Base-by-base conservation (phyloP, 1,284 basidiomycete genomes). In the Mycosarcoma mackinlayi region DNA sequence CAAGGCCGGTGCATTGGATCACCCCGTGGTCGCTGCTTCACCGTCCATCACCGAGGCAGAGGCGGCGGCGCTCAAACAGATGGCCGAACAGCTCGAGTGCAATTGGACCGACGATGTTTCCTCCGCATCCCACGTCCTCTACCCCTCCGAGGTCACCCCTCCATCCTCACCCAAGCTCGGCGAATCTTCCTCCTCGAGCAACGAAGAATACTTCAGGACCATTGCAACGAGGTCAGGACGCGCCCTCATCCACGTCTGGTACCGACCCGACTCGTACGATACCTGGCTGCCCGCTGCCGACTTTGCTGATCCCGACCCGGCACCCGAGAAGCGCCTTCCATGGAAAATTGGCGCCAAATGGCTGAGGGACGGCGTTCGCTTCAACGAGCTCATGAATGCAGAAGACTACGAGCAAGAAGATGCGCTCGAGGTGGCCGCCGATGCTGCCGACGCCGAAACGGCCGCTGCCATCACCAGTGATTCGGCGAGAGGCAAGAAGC, bases 261-360 rank as follows among this genome's bases (percentile, higher is more conserved):
- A 82, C 65, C 69, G 81, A 9, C 81, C 81, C 24, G 80, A 82
- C 57, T 82, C 81, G n/a, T 81, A 81, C 67, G 81, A 82, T 54
- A 80, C 79, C n/a, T 82, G 81, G 81, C 69, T 82, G 6, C 79
- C 81, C 1, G 77, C 79, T 25, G 61, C 70, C 35, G 78, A 79
- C 56, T 82, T 82, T 69, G 72, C 79, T 27, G 73, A 76, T 11
- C 80, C 80, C 1, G 80, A 82, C 49, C 77, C 79, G 3, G 81
- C 76, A 24, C 79, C 79, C n/a, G 74, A 70, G 48, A 62, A 64
- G 35, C 66, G 67, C 25, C 40, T 61, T 0, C 66, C 73, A 2
- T 81, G 80, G 79, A 63, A 71, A 44, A 42, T 82, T 28, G 63
- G 73, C 35, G 49, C 72, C 16, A 71, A 74, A 30, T 82, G 81